A percentile compares a stretch with the other conserved stretches of the same genome.
Evolutionary conservation across 208 protist genomes (phyloP).

Genomic region (Trypanosoma avium): DNA sequence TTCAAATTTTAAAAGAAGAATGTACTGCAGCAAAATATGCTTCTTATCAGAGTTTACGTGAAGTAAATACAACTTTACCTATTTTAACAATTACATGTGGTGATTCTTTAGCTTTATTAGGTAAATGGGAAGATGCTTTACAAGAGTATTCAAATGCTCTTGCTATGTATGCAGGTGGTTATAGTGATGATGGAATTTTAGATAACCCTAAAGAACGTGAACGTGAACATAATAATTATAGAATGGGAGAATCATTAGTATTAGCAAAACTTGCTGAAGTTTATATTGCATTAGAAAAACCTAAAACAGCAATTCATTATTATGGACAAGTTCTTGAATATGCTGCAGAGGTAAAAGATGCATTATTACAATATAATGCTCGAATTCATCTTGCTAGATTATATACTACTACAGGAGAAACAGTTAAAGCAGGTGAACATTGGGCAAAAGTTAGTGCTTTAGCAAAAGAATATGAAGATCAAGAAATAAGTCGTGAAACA

Average conservation of each 20-base stretch:
- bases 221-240: constrained; percentile 38
- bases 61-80: constrained; percentile 24
- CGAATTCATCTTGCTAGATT: constrained; percentile 76
- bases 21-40: background rate
- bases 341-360: constrained; percentile 58
- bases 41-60: background rate
- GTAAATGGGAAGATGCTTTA: constrained; percentile 75
- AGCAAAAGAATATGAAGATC: constrained; percentile 82
- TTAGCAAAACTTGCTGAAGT: constrained; percentile 76
- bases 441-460: constrained; percentile 82
- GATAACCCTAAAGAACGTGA: constrained; percentile 1
- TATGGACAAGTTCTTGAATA: constrained; percentile 72
- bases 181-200: constrained; percentile 25
- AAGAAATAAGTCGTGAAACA: constrained; percentile 82
- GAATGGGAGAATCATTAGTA: constrained; percentile 57
- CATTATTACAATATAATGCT: constrained; percentile 76
- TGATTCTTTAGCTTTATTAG: constrained; percentile 56
- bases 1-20: background rate
- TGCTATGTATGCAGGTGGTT: constrained; percentile 53
- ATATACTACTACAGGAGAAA: constrained; percentile 49
- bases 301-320: constrained; percentile 75
- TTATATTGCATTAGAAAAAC: constrained; percentile 72
- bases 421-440: constrained; percentile 48
- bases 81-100: constrained; percentile 68
- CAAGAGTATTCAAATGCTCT: constrained; percentile 79